phyloP scores from a whole-genome alignment of 371 early-diverging fungal genomes.

The Smittium mucronatum region DNA sequence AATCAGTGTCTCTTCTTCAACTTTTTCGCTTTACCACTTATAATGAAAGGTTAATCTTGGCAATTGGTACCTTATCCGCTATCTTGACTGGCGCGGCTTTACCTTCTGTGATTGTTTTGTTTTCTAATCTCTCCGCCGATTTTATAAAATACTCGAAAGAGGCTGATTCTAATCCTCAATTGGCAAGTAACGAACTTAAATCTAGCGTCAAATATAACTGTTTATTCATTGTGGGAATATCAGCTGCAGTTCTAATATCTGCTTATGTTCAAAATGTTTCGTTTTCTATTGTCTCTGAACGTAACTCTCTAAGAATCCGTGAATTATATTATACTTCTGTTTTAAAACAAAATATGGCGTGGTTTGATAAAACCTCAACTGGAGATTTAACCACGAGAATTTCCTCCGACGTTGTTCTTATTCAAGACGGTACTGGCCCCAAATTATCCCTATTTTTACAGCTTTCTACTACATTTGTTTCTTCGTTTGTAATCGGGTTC shows the following conservation, averaged over 20 bases:
- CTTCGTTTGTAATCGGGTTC: conserved; percentile 81
- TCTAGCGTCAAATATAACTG: conserved; percentile 21
- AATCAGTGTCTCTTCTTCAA: conserved; percentile 36
- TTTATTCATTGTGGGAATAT: conserved; percentile 26
- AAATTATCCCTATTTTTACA: conserved; percentile 64
- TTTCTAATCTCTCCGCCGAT: conserved; percentile 28
- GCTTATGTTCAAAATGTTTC: conserved; percentile 22
- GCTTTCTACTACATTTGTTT: conserved; percentile 57
- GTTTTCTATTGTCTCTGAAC: conserved; percentile 28
- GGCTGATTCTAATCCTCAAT: not conserved
- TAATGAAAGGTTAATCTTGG: conserved; percentile 42
- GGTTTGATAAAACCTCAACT: conserved; percentile 66
- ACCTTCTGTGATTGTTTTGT: conserved; percentile 42
- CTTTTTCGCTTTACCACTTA: conserved; percentile 57
- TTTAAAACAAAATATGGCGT: conserved; percentile 79
- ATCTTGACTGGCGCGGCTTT: conserved; percentile 35
- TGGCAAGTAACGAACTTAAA: conserved; percentile 15
- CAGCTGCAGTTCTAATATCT: conserved; percentile 17
- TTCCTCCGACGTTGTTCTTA: conserved; percentile 60
- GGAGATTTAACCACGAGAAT: conserved; percentile 62
- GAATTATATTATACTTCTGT: conserved; percentile 56
- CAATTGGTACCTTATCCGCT: conserved; percentile 32
- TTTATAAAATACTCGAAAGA: conserved; percentile 21
- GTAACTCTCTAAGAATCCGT: conserved; percentile 41
- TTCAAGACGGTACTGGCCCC: conserved; percentile 77